Base-by-base conservation (phyloP, 441 rosid genomes). In the Hura crepitans region DNA sequence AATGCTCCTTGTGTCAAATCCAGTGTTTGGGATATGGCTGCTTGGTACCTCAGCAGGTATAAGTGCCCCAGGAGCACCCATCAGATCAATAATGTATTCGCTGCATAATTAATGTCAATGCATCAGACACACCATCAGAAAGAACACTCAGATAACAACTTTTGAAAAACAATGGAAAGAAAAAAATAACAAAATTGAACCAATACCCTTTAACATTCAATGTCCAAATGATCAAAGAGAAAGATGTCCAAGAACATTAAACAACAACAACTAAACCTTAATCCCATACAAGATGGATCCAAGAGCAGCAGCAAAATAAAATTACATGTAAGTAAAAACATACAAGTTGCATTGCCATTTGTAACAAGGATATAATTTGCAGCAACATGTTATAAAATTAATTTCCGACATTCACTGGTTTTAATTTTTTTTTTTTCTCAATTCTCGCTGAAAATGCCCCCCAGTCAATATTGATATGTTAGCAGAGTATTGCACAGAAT, bases 51-150 rank as follows among this genome's bases (percentile, higher is more conserved):
- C 99, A 7, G 87, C 82, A 71, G 99, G 99, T 76, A 92, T 89
- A 59, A 95, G 82, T 20, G 96, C 82, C 61, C 98, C 99, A 65
- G 99, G 98, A 79, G 97, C 99, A 79, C 97, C 98, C 99, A 95
- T 95, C 73, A 95, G 87, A 81, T 95, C 99, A 74, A 95, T 86
- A 66, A 95, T 95, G 79, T 89, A 95, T 77, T 95, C 99, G 74
- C 97, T 87, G 90, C 89, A 86, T 68, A 73, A 73, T 57, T 68
- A 73, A 73, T 57, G 74, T 66, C 64, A 70, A 79, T 43, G 69
- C 42, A 73, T 66, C 60, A 82, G 69, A 23, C 59, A 74, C 37
- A 64, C 60, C 30, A 64, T 75, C 46, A 73, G 30, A 8, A 37
- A 79, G 39, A 39, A 54, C 39, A 55, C 50, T 63, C 64, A 14